A percentile compares a stretch with the other conserved stretches of the same genome.
These are phyloP conservation scores for Casaregolazyma suthepensis DNA, from an alignment of 1,139 yeast species.

Conservation along the genomic window DNA sequence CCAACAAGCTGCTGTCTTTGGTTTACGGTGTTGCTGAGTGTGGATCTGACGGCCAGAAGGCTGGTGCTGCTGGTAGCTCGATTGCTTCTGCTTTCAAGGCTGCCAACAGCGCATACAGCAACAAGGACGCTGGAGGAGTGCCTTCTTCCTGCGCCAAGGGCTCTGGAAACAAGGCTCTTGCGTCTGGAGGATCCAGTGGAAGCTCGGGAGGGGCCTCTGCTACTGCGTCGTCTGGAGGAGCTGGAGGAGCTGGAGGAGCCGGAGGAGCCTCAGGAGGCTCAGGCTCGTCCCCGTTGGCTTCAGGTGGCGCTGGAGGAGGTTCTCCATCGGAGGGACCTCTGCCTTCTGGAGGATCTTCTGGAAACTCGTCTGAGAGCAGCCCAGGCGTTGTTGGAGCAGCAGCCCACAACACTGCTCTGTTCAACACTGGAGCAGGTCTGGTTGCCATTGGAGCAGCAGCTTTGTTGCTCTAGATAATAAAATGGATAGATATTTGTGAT, in stretches of 20 bases:
- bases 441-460: conserved; percentile 11
- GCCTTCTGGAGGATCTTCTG: not conserved
- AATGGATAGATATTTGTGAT: not conserved
- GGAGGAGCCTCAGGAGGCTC: not conserved
- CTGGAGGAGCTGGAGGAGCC: too few species aligned
- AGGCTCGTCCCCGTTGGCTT: not conserved
- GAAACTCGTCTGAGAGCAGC: not conserved
- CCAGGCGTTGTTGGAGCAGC: conserved; percentile 4
- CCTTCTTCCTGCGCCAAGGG: not conserved
- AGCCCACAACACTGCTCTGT: not conserved
- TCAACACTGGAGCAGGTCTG: conserved; percentile 9
- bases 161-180: not conserved
- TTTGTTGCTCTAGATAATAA: not conserved
- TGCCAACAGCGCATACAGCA: conserved; percentile 1
- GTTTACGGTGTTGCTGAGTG: conserved; percentile 7
- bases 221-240: not conserved
- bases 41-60: not conserved
- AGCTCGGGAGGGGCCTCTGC: not conserved
- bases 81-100: not conserved
- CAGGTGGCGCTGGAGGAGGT: not conserved
- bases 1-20: not conserved
- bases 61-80: not conserved
- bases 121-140: not conserved
- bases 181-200: not conserved
- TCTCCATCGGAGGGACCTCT: not conserved